Evolutionary conservation across 2,329 filamentous ascomycete species (phyloP).

Genomic region (Xylariales sp.): DNA sequence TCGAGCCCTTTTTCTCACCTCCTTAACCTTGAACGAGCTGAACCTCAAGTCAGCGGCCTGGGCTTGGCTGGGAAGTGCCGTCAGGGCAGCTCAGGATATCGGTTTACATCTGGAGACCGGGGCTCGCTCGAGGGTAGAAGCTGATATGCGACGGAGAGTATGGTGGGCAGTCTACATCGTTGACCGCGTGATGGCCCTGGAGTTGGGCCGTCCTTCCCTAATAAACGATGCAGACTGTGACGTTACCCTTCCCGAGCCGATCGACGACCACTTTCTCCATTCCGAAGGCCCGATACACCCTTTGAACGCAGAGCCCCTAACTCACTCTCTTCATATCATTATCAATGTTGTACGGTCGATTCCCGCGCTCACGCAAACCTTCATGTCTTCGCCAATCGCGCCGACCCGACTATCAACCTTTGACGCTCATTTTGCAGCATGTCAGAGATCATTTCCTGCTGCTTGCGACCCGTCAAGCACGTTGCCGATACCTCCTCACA

Average conservation of each 20-base stretch:
- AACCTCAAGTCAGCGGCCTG: conserved; percentile 83
- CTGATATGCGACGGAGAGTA: conserved; percentile 78
- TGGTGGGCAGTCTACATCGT: conserved; percentile 95
- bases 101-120: conserved; percentile 74
- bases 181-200: conserved; percentile 76
- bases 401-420: conserved; percentile 68
- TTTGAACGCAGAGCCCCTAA: conserved; percentile 49
- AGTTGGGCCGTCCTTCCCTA: conserved; percentile 72
- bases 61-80: conserved; percentile 77
- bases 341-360: conserved; percentile 80
- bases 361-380: conserved; percentile 64
- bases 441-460: conserved; percentile 69
- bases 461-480: conserved; percentile 65
- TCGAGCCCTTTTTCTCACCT: conserved; percentile 65
- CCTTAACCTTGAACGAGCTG: conserved; percentile 77
- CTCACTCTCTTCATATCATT: conserved; percentile 70
- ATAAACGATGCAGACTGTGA: conserved; percentile 90
- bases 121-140: conserved; percentile 69
- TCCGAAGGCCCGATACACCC: conserved; percentile 50
- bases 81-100: conserved; percentile 77
- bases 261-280: conserved; percentile 75
- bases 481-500: conserved; percentile 66
- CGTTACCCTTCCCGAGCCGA: conserved; percentile 69
- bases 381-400: conserved; percentile 64
- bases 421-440: conserved; percentile 74